A percentile compares a stretch with the other conserved stretches of the same genome.
Evolutionary conservation across 2,329 filamentous ascomycete genomes (phyloP).

Genomic region (Sporothrix globosa): DNA sequence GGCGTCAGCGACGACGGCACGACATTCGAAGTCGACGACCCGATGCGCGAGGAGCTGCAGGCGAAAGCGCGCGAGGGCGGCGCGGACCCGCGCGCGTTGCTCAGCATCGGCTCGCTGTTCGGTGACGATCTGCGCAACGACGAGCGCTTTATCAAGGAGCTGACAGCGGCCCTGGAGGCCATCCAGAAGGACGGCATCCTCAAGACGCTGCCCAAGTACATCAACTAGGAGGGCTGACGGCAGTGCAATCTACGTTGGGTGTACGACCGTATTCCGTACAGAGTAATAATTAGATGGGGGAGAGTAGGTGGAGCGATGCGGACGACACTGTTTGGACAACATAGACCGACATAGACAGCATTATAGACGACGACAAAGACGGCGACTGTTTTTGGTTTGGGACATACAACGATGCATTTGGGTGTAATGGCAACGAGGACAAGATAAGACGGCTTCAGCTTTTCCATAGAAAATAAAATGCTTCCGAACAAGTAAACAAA

Average conservation of each 20-base stretch:
- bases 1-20: constrained; percentile 55
- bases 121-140: constrained; percentile 56
- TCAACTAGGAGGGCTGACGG: constrained; percentile 39
- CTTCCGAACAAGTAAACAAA: not conserved
- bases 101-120: constrained; percentile 53
- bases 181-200: constrained; percentile 53
- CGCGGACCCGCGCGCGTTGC: constrained; percentile 48
- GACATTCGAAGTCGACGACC: constrained; percentile 50
- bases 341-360: not conserved
- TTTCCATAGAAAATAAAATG: not conserved
- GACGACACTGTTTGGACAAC: not conserved
- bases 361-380: constrained; percentile 24
- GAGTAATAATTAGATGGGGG: too few species aligned
- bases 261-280: not conserved
- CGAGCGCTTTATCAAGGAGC: constrained; percentile 52
- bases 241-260: not conserved
- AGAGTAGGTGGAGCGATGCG: not conserved
- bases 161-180: constrained; percentile 52
- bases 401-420: not conserved
- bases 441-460: not conserved
- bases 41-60: constrained; percentile 54
- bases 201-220: constrained; percentile 55
- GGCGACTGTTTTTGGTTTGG: not conserved
- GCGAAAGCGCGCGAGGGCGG: constrained; percentile 49
- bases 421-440: constrained; percentile 15